Evolutionary conservation across 495 filamentous ascomycete genomes (phyloP).

Genomic region (Xylaria intraflava): DNA sequence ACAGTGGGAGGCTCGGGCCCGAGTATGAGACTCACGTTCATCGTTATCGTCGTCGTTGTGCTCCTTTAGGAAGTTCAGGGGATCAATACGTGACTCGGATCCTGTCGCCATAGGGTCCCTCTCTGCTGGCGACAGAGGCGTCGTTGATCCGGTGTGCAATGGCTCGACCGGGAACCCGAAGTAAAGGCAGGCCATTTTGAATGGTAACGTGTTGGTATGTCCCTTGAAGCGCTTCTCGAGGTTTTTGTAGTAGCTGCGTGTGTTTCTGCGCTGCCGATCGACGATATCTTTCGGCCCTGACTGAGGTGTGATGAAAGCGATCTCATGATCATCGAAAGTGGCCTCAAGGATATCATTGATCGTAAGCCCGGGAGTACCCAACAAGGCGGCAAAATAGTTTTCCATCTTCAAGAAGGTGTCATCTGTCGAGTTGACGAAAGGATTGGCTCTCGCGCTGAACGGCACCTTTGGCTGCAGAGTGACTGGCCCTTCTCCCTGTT

Average conservation of each 20-base stretch:
- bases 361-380: slow-evolving; percentile 7
- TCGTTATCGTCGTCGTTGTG: slow-evolving; percentile 4
- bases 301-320: slow-evolving; percentile 16
- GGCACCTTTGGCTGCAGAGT: slow-evolving; percentile 8
- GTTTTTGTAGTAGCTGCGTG: slow-evolving; percentile 10
- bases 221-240: slow-evolving; percentile 20
- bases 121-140: slow-evolving; percentile 1
- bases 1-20: neutral
- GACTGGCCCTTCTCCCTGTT: neutral
- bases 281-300: slow-evolving; percentile 10
- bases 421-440: slow-evolving; percentile 8
- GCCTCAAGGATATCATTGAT: slow-evolving; percentile 18
- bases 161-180: slow-evolving; percentile 25
- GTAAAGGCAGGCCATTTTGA: slow-evolving; percentile 24
- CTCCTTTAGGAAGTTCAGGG: slow-evolving; percentile 14
- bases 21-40: slow-evolving; percentile 1
- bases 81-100: neutral
- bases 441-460: slow-evolving; percentile 11
- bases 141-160: slow-evolving; percentile 9
- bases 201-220: slow-evolving; percentile 10
- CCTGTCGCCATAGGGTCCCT: slow-evolving; percentile 4
- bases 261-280: slow-evolving; percentile 11
- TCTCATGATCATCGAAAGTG: slow-evolving; percentile 21
- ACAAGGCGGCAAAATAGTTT: slow-evolving; percentile 17
- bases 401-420: slow-evolving; percentile 14